These are phyloP conservation scores for Porpolomopsis calyptriformis DNA, from an alignment of 768 basidiomycete genomes.

Conservation along the genomic window DNA sequence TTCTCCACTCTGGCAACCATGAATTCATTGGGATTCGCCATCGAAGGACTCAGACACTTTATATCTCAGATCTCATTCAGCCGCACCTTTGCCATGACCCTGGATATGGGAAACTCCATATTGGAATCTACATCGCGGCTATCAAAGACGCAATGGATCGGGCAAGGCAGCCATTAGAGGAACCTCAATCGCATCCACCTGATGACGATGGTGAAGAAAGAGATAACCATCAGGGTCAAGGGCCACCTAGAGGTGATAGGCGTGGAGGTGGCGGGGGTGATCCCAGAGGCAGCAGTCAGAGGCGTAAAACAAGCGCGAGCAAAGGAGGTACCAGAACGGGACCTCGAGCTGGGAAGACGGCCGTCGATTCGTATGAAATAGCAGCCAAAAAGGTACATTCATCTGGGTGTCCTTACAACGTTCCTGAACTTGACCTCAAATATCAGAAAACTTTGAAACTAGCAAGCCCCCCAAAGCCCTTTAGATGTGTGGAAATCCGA, in stretches of 20 bases:
- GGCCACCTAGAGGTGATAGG: neutral
- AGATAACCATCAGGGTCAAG: conserved; percentile 6
- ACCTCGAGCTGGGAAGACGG: neutral
- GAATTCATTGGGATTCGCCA: conserved; percentile 3
- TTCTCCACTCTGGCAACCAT: conserved; percentile 2
- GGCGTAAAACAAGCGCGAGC: conserved; percentile 4
- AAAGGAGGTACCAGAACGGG: neutral
- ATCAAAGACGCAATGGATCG: conserved; percentile 7
- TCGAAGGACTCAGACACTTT: conserved; percentile 4
- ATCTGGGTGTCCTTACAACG: neutral
- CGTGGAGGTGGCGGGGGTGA: conserved; percentile 2
- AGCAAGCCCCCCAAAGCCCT: conserved; percentile 29
- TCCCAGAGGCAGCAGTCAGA: conserved; percentile 4
- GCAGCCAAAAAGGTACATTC: conserved; percentile 1
- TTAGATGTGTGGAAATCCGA: conserved; percentile 51
- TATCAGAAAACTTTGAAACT: conserved; percentile 9
- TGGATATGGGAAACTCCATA: conserved; percentile 4
- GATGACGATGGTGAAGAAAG: no score
- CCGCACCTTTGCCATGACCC: neutral
- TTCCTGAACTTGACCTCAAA: neutral
- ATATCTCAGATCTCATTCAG: conserved; percentile 2
- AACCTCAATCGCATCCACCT: neutral
- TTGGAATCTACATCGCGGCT: conserved; percentile 5
- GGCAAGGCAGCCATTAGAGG: conserved; percentile 5
- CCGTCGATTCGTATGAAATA: neutral